A percentile compares a stretch with the other conserved stretches of the same genome.
Evolutionary conservation across 1,284 basidiomycete genomes (phyloP).

Genomic region (Fomitopsis pinicola): DNA sequence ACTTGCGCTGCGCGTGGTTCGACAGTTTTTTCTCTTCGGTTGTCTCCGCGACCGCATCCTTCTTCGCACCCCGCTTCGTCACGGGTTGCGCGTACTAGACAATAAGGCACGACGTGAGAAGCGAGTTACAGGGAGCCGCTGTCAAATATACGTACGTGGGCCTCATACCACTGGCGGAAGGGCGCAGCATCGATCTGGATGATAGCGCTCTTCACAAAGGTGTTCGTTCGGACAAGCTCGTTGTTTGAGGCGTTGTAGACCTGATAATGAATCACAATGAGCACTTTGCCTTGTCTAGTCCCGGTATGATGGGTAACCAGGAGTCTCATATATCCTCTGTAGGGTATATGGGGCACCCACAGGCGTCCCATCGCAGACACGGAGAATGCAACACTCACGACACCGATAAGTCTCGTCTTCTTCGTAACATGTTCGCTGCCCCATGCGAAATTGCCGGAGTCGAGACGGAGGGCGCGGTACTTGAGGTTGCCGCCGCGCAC

Average conservation of each 20-base stretch:
- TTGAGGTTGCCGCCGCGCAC: constrained; percentile 92
- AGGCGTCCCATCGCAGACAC: not conserved
- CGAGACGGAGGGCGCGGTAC: constrained; percentile 90
- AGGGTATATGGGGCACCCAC: not conserved
- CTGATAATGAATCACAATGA: constrained; percentile 33
- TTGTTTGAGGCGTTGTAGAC: constrained; percentile 99
- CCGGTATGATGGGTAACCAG: not conserved
- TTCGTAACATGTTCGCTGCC: constrained; percentile 86
- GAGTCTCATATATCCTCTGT: not conserved
- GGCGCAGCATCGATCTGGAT: constrained; percentile 96
- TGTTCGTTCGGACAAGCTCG: constrained; percentile 97
- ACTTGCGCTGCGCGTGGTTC: constrained; percentile 80
- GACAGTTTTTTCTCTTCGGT: constrained; percentile 78
- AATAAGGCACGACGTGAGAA: constrained; percentile 10
- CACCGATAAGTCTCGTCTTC: constrained; percentile 93
- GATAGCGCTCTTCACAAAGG: constrained; percentile 91
- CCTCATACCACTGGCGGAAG: constrained; percentile 98
- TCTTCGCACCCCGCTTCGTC: constrained; percentile 78
- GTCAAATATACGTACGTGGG: constrained; percentile 65
- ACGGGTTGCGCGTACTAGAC: constrained; percentile 86
- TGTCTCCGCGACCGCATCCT: constrained; percentile 36
- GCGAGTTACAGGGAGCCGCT: not conserved
- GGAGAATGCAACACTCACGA: constrained; percentile 56
- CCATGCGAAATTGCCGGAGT: constrained; percentile 96
- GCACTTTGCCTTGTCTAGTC: not conserved